Evolutionary conservation across 371 early-diverging fungal species (phyloP).

Genomic region (Nosema muscidifuracis): DNA sequence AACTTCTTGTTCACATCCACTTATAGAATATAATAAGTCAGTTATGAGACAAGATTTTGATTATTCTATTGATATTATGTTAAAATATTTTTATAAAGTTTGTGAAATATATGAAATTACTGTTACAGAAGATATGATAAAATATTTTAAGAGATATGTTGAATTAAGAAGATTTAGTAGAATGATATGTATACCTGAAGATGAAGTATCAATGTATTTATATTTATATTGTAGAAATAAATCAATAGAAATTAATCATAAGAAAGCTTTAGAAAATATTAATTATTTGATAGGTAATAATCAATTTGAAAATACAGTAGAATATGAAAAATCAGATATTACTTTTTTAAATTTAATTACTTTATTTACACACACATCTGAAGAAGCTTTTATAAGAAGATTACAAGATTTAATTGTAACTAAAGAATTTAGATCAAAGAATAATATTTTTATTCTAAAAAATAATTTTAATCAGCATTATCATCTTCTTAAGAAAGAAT

Average conservation of each 20-base stretch:
- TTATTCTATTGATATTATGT: neutral
- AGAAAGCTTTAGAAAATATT: neutral
- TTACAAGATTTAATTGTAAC: neutral
- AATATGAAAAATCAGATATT: neutral
- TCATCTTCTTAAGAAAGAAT: neutral
- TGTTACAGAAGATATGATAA: neutral
- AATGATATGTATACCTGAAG: neutral
- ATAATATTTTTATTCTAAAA: neutral
- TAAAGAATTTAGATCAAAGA: neutral
- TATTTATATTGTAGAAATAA: neutral
- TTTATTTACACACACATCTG: conserved; percentile 4
- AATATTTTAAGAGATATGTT: conserved; percentile 6
- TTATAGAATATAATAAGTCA: conserved; percentile 1
- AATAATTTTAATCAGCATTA: neutral
- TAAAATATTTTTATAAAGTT: conserved; percentile 8
- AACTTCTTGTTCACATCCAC: neutral
- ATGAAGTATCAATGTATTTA: conserved; percentile 8
- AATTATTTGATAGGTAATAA: neutral
- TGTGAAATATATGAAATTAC: neutral
- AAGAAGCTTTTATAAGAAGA: neutral
- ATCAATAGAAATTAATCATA: neutral
- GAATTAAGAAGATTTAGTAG: neutral
- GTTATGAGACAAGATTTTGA: conserved; percentile 2
- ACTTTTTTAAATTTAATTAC: neutral
- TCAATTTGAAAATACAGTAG: neutral